These are phyloP conservation scores for Articulospora tetracladia DNA, from an alignment of 495 filamentous ascomycete species.

Conservation along the genomic window DNA sequence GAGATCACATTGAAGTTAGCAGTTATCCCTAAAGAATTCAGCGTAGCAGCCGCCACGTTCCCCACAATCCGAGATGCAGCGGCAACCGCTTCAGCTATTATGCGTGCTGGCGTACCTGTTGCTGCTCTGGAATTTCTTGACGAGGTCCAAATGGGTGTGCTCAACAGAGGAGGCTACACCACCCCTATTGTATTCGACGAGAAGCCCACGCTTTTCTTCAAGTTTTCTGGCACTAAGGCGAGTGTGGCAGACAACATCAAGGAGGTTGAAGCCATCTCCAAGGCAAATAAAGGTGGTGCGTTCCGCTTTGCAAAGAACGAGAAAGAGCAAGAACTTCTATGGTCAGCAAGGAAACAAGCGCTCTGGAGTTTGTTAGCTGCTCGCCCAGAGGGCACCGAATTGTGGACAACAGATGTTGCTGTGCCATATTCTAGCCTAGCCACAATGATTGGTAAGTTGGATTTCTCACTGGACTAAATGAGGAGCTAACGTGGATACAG, in stretches of 20 bases:
- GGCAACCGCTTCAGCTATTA: conserved; percentile 59
- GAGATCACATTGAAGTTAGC: conserved; percentile 73
- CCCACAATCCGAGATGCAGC: conserved; percentile 68
- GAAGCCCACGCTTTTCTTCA: conserved; percentile 76
- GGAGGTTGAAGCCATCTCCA: conserved; percentile 59
- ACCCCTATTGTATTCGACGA: conserved; percentile 65
- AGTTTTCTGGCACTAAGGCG: conserved; percentile 68
- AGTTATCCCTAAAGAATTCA: conserved; percentile 63
- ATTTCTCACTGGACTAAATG: not conserved
- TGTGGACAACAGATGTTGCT: conserved; percentile 78
- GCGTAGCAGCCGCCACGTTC: conserved; percentile 74
- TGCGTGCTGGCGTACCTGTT: conserved; percentile 67
- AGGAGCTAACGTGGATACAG: conserved; percentile 26
- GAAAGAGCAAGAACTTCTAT: conserved; percentile 62
- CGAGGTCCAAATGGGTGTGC: conserved; percentile 72
- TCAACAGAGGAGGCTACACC: conserved; percentile 65
- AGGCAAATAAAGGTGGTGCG: conserved; percentile 52
- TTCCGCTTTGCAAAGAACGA: conserved; percentile 69
- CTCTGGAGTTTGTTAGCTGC: conserved; percentile 71
- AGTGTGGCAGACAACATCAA: conserved; percentile 64
- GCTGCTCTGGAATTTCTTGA: conserved; percentile 80
- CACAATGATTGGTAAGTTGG: conserved; percentile 63
- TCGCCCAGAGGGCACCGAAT: conserved; percentile 51
- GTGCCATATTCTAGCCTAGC: conserved; percentile 82
- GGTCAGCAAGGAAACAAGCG: conserved; percentile 71